Evolutionary conservation across 495 filamentous ascomycete species (phyloP).

Genomic region (Cryomyces minteri): DNA sequence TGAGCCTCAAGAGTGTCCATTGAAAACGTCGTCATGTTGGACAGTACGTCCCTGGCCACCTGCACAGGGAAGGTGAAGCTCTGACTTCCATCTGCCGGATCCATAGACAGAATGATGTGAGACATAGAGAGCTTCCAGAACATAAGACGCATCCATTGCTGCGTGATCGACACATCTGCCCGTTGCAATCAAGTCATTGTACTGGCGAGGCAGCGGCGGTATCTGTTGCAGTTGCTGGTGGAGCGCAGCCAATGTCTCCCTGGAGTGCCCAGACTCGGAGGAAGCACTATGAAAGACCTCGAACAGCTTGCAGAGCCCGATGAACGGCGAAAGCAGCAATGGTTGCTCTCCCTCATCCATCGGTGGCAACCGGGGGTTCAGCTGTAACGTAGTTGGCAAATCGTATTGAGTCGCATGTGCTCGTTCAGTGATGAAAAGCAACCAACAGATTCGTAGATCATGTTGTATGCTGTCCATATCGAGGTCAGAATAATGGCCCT

Average conservation of each 20-base stretch:
- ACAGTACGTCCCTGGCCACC: conserved; percentile 25
- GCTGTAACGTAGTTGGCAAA: conserved; percentile 22
- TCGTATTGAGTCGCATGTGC: conserved; percentile 28
- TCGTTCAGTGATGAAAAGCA: conserved; percentile 29
- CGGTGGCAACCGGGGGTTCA: conserved; percentile 17
- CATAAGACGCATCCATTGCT: conserved; percentile 30
- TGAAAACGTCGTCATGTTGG: conserved; percentile 22
- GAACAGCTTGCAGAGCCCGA: conserved; percentile 26
- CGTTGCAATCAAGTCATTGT: conserved; percentile 26
- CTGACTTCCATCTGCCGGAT: conserved; percentile 5
- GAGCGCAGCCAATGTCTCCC: conserved; percentile 15
- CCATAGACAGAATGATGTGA: conserved; percentile 4
- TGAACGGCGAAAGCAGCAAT: conserved; percentile 23
- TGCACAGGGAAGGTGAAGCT: conserved; percentile 19
- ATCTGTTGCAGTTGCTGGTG: conserved; percentile 21
- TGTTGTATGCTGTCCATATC: conserved; percentile 17
- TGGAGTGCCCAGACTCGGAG: conserved; percentile 6
- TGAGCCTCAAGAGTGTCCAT: conserved; percentile 20
- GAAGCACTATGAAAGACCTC: conserved; percentile 22
- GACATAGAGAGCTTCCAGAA: conserved; percentile 24
- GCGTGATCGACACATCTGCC: conserved; percentile 27
- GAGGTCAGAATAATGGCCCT: conserved; percentile 18
- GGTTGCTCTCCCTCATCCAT: conserved; percentile 17
- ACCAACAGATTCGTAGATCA: conserved; percentile 24
- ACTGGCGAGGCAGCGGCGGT: conserved; percentile 9